Conservation (phyloP, 441 rosid genomes). For the Gossypium gossypioides region DNA sequence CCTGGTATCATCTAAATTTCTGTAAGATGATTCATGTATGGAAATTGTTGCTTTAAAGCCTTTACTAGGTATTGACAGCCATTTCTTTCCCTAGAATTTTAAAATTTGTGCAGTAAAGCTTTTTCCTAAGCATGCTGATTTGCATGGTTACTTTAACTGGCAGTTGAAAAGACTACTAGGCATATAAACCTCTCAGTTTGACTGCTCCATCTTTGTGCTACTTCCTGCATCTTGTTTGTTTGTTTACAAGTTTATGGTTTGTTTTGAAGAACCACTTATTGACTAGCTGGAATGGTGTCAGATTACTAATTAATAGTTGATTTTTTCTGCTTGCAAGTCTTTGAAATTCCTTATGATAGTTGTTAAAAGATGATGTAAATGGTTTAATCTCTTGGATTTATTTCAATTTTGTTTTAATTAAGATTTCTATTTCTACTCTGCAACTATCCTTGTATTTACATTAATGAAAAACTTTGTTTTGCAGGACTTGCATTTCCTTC, state of each 20-base stretch:
- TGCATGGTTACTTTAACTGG: neutral
- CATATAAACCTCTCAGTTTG: neutral
- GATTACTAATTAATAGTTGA: neutral
- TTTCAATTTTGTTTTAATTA: neutral
- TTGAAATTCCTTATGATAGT: neutral
- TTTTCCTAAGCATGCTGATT: neutral
- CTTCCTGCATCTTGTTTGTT: neutral
- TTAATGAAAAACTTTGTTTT: slow-evolving; percentile 16
- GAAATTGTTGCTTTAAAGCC: neutral
- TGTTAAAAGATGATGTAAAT: neutral
- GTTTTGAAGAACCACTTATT: neutral
- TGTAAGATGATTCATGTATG: neutral
- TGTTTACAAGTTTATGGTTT: neutral
- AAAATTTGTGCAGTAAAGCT: neutral
- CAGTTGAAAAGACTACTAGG: neutral
- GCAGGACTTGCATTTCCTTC: slow-evolving; percentile 92
- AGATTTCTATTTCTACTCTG: neutral
- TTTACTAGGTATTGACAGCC: neutral
- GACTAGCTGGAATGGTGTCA: neutral
- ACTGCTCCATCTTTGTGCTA: neutral
- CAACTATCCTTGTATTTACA: neutral
- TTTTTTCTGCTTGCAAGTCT: slow-evolving; percentile 1
- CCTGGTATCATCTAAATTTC: neutral
- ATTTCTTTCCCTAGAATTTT: neutral
- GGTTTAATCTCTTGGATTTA: neutral